Evolutionary conservation across 345 rosid species (phyloP).

Genomic region (Pugionium dolabratum): DNA sequence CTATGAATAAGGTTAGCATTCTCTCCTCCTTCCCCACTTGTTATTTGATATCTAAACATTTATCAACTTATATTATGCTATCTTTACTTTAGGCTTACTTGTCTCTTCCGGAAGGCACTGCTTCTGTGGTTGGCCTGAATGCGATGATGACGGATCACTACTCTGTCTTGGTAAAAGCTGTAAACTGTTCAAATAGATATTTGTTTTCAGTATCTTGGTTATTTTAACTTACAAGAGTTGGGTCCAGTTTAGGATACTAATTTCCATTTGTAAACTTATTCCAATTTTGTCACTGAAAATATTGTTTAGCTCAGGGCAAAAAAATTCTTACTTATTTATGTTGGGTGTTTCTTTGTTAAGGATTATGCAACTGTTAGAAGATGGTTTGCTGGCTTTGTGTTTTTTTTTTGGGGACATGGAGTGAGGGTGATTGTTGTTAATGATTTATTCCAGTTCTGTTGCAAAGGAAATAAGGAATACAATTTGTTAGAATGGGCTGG

Average conservation of each 20-base stretch:
- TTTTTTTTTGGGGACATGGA: slow-evolving; percentile 5
- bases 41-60: slow-evolving; percentile 5
- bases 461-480: background rate
- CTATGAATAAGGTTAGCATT: slow-evolving; percentile 67
- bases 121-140: slow-evolving; percentile 76
- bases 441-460: slow-evolving; percentile 12
- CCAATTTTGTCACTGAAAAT: slow-evolving; percentile 16
- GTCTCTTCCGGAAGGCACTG: slow-evolving; percentile 86
- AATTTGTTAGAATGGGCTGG: slow-evolving; percentile 18
- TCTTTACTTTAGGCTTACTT: slow-evolving; percentile 71
- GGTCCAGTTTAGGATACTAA: slow-evolving; percentile 25
- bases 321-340: slow-evolving; percentile 1
- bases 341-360: slow-evolving; percentile 20
- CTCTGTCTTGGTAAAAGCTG: slow-evolving; percentile 54
- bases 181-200: slow-evolving; percentile 14
- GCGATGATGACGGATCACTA: slow-evolving; percentile 95
- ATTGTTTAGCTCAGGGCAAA: slow-evolving; percentile 7
- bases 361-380: slow-evolving; percentile 13
- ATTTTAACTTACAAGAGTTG: slow-evolving; percentile 13
- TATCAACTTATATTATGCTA: slow-evolving; percentile 16
- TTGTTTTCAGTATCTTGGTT: slow-evolving; percentile 23
- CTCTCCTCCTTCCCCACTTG: slow-evolving; percentile 13
- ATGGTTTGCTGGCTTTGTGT: slow-evolving; percentile 7
- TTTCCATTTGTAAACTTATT: slow-evolving; percentile 21
- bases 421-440: slow-evolving; percentile 5